phyloP scores from a whole-genome alignment of 2,329 filamentous ascomycete genomes.

The Ophiostoma sp. region DNA sequence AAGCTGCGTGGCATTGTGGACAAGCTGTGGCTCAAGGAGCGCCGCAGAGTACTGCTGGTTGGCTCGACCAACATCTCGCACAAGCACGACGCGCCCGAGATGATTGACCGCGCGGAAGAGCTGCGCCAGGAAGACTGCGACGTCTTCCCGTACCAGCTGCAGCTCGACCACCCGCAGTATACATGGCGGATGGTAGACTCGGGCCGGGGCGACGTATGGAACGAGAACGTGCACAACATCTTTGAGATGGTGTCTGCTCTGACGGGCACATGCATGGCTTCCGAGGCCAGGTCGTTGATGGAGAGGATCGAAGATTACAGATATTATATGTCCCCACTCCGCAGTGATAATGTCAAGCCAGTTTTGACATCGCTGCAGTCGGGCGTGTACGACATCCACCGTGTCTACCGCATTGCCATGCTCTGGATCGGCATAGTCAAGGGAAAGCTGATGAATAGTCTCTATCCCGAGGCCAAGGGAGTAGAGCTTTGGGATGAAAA shows the following conservation, averaged over 20 bases:
- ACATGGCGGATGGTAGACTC: constrained; percentile 21
- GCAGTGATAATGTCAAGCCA: not conserved
- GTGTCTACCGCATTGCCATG: constrained; percentile 34
- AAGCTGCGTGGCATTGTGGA: constrained; percentile 68
- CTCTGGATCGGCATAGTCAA: constrained; percentile 29
- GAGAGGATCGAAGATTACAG: not conserved
- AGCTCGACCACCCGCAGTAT: constrained; percentile 16
- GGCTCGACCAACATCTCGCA: constrained; percentile 61
- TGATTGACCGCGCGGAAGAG: constrained; percentile 32
- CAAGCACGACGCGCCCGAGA: constrained; percentile 39
- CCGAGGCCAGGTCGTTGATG: not conserved
- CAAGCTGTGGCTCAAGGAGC: constrained; percentile 60
- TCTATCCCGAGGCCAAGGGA: not conserved
- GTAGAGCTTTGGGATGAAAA: not conserved
- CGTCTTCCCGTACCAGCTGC: constrained; percentile 32
- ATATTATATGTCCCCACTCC: not conserved
- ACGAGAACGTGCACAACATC: constrained; percentile 46
- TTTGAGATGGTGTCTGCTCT: constrained; percentile 43
- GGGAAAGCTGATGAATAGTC: not conserved
- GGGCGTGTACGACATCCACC: constrained; percentile 33
- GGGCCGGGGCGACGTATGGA: constrained; percentile 37
- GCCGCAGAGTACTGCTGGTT: constrained; percentile 68
- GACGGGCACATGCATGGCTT: constrained; percentile 24
- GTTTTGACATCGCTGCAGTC: not conserved
- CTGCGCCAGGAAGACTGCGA: constrained; percentile 34